A percentile compares a stretch with the other conserved stretches of the same genome.
Evolutionary conservation across 75 land plant species (phyloP).

Genomic region (Azolla pinnata): DNA sequence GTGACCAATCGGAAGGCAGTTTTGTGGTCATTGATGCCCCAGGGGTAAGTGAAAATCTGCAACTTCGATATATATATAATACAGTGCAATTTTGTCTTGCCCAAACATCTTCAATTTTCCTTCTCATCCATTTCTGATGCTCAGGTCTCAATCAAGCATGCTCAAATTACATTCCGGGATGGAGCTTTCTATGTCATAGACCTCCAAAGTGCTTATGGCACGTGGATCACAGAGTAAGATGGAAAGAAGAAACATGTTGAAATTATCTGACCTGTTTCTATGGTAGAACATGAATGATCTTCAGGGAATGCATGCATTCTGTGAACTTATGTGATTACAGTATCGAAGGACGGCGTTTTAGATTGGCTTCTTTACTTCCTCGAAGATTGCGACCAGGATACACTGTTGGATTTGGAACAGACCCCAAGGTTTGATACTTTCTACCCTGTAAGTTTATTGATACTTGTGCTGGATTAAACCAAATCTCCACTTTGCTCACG

Average conservation of each 20-base stretch:
- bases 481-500: not conserved
- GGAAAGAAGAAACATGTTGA: not conserved
- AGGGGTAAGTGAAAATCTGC: no score
- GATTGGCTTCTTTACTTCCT: conserved; percentile 52
- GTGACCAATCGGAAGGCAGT: not conserved
- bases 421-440: conserved; percentile 38
- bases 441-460: not conserved
- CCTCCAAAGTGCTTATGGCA: conserved; percentile 61
- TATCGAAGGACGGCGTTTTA: conserved; percentile 53
- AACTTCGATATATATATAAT: no score
- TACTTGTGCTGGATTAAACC: not conserved
- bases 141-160: conserved; percentile 68
- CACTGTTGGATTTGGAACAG: conserved; percentile 57
- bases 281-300: not conserved
- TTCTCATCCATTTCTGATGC: not conserved
- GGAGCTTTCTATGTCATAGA: conserved; percentile 69
- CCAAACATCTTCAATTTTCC: not conserved
- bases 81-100: not conserved
- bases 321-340: conserved; percentile 24
- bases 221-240: conserved; percentile 77
- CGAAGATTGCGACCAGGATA: conserved; percentile 54
- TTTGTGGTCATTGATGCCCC: conserved; percentile 6
- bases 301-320: not conserved
- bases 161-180: conserved; percentile 48
- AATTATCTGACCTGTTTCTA: not conserved